phyloP scores from a whole-genome alignment of 768 basidiomycete species.

The Rhizopogon sp. region DNA sequence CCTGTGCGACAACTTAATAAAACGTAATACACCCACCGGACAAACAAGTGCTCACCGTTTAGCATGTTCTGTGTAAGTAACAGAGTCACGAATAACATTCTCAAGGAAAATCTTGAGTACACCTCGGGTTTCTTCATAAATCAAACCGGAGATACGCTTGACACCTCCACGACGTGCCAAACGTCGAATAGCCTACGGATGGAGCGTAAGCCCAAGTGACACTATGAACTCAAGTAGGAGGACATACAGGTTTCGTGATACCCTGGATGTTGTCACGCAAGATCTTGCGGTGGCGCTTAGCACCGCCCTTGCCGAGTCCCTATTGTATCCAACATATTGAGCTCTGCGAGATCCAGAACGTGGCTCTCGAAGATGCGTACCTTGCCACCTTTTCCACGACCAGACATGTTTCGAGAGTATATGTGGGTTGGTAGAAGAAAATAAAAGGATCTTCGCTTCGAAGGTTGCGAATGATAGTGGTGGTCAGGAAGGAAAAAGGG shows the following conservation, averaged over 20 bases:
- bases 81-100: slow-evolving; percentile 82
- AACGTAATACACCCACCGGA: background rate
- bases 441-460: background rate
- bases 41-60: slow-evolving; percentile 41
- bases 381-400: slow-evolving; percentile 85
- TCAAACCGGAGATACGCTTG: slow-evolving; percentile 83
- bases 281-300: slow-evolving; percentile 82
- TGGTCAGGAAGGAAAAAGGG: slow-evolving; percentile 1
- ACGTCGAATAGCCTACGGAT: slow-evolving; percentile 50
- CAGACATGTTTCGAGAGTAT: slow-evolving; percentile 52
- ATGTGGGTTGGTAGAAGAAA: background rate
- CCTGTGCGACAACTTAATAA: slow-evolving; percentile 11
- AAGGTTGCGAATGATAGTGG: background rate
- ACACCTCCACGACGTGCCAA: slow-evolving; percentile 87
- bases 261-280: slow-evolving; percentile 72
- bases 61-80: slow-evolving; percentile 91
- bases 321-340: slow-evolving; percentile 10
- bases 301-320: slow-evolving; percentile 84
- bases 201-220: background rate
- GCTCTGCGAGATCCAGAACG: background rate
- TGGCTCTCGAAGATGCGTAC: slow-evolving; percentile 7
- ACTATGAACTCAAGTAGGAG: too few relatives aligned
- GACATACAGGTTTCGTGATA: slow-evolving; percentile 21
- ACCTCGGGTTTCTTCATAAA: slow-evolving; percentile 89
- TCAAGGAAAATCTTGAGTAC: slow-evolving; percentile 87